These are phyloP conservation scores for Avena insularis DNA, from an alignment of 176 grass and related monocot species.

Conservation along the genomic window DNA sequence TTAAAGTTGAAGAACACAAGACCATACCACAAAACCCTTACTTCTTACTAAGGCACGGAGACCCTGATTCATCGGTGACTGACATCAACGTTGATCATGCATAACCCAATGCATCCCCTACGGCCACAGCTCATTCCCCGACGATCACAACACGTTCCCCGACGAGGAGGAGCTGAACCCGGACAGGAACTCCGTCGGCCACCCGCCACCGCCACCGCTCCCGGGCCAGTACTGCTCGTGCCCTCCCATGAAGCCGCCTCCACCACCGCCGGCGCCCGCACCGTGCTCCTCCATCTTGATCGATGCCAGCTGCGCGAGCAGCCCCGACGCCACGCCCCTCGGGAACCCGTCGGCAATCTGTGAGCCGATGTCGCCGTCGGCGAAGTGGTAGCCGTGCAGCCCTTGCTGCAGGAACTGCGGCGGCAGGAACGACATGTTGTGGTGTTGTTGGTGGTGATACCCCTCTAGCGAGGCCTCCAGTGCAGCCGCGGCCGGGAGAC, in stretches of 20 bases:
- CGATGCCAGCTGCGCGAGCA: conserved; percentile 87
- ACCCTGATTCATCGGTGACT: conserved; percentile 34
- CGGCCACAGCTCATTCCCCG: conserved; percentile 61
- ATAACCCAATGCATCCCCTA: conserved; percentile 19
- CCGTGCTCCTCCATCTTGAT: conserved; percentile 94
- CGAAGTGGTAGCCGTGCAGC: conserved; percentile 56
- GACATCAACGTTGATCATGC: background rate
- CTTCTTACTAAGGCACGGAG: conserved; percentile 34
- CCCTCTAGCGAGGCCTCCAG: conserved; percentile 76
- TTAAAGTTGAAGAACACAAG: conserved; percentile 33
- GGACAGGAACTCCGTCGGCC: conserved; percentile 73
- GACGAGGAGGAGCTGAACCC: conserved; percentile 86
- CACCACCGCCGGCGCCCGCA: background rate
- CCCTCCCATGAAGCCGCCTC: conserved; percentile 36
- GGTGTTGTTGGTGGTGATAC: conserved; percentile 51
- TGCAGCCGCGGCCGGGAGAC: conserved; percentile 59
- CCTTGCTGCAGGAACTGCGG: conserved; percentile 52
- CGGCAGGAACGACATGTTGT: conserved; percentile 44
- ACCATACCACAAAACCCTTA: conserved; percentile 41
- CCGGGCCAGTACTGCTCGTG: conserved; percentile 78
- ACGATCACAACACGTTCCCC: conserved; percentile 74
- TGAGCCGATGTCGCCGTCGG: conserved; percentile 48
- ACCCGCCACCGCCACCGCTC: conserved; percentile 45
- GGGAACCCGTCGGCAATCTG: conserved; percentile 55
- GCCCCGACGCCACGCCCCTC: conserved; percentile 61